Conservation (phyloP, 805 yeast species). For the Isabelozyma pseudorhagii region DNA sequence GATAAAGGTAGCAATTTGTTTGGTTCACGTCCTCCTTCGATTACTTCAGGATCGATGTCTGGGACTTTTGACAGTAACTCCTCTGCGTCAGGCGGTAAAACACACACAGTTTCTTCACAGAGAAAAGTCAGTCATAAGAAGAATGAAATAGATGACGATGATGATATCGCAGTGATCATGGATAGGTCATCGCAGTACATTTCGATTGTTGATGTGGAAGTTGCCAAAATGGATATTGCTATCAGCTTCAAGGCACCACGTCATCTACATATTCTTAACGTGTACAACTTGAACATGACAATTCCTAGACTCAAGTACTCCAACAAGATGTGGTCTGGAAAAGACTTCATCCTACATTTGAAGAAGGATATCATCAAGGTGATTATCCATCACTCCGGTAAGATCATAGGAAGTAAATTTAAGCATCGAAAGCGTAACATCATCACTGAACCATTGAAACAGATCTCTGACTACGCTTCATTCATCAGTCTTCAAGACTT, state of each 20-base stretch:
- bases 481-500: constrained; percentile 38
- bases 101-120: background rate
- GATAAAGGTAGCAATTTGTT: background rate
- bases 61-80: background rate
- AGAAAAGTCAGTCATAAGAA: constrained; percentile 2
- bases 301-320: constrained; percentile 56
- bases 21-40: background rate
- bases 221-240: constrained; percentile 40
- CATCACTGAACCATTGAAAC: constrained; percentile 32
- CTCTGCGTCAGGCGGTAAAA: background rate
- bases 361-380: constrained; percentile 62
- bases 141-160: constrained; percentile 11
- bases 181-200: constrained; percentile 41
- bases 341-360: constrained; percentile 62
- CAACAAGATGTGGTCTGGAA: constrained; percentile 55
- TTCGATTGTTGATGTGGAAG: constrained; percentile 34
- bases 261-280: constrained; percentile 65
- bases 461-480: constrained; percentile 35
- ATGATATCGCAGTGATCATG: constrained; percentile 40
- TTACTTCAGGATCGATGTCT: background rate
- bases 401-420: constrained; percentile 74
- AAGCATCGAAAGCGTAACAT: constrained; percentile 31
- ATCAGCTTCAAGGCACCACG: constrained; percentile 80
- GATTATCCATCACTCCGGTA: constrained; percentile 66
- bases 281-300: constrained; percentile 64